These are phyloP conservation scores for Leptographium galeiforme DNA, from an alignment of 2,329 filamentous ascomycete genomes.

Conservation along the genomic window DNA sequence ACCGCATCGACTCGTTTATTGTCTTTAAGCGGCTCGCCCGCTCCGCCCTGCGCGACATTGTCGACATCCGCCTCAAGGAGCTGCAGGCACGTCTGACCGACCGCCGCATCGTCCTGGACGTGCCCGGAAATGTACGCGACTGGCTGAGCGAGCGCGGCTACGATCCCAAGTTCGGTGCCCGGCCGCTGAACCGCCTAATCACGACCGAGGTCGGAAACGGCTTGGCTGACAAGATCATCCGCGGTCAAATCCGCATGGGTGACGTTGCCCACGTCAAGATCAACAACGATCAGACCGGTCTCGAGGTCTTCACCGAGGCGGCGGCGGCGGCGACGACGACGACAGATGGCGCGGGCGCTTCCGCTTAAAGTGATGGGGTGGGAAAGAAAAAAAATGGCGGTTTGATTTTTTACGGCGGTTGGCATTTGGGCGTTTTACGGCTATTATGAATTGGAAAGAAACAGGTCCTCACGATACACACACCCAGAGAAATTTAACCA, in stretches of 20 bases:
- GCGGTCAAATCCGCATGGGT: constrained; percentile 64
- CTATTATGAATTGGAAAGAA: too few species aligned
- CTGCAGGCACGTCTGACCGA: constrained; percentile 74
- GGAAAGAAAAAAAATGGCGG: too few species aligned
- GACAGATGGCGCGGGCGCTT: too few species aligned
- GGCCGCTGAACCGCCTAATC: constrained; percentile 83
- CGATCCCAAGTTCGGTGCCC: constrained; percentile 79
- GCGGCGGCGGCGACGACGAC: too few species aligned
- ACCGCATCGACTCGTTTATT: constrained; percentile 94
- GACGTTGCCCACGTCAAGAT: constrained; percentile 60
- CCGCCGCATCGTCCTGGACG: constrained; percentile 63
- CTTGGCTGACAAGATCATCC: constrained; percentile 83
- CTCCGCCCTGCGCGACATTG: constrained; percentile 73
- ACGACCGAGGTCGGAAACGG: constrained; percentile 79
- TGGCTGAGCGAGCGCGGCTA: constrained; percentile 89
- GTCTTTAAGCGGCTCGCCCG: constrained; percentile 79
- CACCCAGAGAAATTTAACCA: too few species aligned
- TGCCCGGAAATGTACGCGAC: constrained; percentile 57
- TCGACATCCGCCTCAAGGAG: constrained; percentile 80
- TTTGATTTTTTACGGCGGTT: too few species aligned
- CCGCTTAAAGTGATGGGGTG: too few species aligned
- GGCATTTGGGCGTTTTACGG: neutral
- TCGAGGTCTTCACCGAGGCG: constrained; percentile 30
- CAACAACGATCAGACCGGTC: constrained; percentile 43
- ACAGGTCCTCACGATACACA: too few species aligned